Base-by-base conservation (phyloP, 2,329 filamentous ascomycete genomes). In the Alternaria postmessia region DNA sequence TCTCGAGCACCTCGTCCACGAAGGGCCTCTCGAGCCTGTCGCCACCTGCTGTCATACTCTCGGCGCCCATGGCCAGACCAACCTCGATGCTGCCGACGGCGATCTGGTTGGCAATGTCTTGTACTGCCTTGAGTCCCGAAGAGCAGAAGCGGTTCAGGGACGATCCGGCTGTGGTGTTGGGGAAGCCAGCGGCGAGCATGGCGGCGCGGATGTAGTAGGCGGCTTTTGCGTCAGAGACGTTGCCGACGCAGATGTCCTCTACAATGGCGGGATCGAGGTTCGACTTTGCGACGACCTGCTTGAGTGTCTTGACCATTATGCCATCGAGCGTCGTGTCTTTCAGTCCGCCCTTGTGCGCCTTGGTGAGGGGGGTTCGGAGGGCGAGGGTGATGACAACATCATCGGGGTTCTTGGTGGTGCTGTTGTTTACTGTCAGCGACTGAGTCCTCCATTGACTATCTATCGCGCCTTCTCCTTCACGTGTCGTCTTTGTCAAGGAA, bases 81-180 rank as follows among this genome's bases (percentile, higher is more conserved):
- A 96, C 80, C 61, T 96, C 90, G 78, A 99, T 98, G 70, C 87
- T 87, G 63, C 94, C 93, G 51, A 84, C 82, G 59, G 85, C 79
- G 79, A 99, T 97, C 77, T 93, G 87, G 81, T 95, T 90, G 51
- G 95, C 94, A 68, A 99, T 96, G 75, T 97, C 93, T 80, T 96
- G 94, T 5, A 94, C 92, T 58, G 95, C 94, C 82, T 97, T 96
- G 67, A 99, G 89, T 36, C 95, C 95, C 0, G 94, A 97, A 38
- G 93, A 96, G 86, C 95, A 99, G 89, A 99, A 98, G 63, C 95
- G 91, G 85, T 98, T 98, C 59, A 96, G 86, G 43, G 91, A 89
- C 43, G 87, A 94, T 65, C 91, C 92, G 66, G 88, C 87, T 49
- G 92, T 86, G 7, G 94, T 97, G 83, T 95, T 94, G 69, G 95